Base-by-base conservation (phyloP, 768 basidiomycete species). In the Butyriboletus loyo region DNA sequence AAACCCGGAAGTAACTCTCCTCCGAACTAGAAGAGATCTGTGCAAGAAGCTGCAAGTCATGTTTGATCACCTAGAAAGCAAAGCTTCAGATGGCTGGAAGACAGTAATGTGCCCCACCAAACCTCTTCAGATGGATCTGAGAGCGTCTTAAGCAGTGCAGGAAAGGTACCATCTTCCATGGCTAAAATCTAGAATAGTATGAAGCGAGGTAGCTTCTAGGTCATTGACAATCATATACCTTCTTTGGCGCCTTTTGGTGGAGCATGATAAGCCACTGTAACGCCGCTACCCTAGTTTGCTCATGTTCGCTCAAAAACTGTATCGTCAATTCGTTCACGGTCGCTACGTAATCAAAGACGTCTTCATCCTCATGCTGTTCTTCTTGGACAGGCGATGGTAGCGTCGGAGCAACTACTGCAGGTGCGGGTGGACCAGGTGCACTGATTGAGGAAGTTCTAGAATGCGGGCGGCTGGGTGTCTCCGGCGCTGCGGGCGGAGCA, bases 201-300 rank as follows among this genome's bases (percentile, higher is more conserved):
- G 17, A 57, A 50, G 28, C 17, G 24, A 46, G 25, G 36, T 14
- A n/a, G 41, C 32, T 8, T 15, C 7, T 6, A 10, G 4, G 19
- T 27, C 17, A 39, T 25, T 6, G 4, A 19, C 6, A 31, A 47
- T 37, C 11, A 48, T 64, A 41, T 55, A 89, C 94, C 83, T 96
- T 96, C 72, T 87, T 91, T 0, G 97, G 97, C 13, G 94, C 93
- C 65, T 98, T 98, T 67, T 95, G 90, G 71, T 99, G 97, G 46
- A 99, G 73, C 97, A 99, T 99, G 51, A 97, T 86, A 35, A 99
- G 75, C 97, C 97, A 99, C 71, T 96, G 95, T 61, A 99, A 69
- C 3, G 96, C 94, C 25, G 94, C 93, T 6, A 98, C 92, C 44
- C 95, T 77, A 0, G 97, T 98, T 65, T 98, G 94, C 66, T 97